Percentiles rank a stretch among this genome's conserved stretches.
Conservation (phyloP, 257 asterid genomes). For the Haberlea rhodopensis region DNA sequence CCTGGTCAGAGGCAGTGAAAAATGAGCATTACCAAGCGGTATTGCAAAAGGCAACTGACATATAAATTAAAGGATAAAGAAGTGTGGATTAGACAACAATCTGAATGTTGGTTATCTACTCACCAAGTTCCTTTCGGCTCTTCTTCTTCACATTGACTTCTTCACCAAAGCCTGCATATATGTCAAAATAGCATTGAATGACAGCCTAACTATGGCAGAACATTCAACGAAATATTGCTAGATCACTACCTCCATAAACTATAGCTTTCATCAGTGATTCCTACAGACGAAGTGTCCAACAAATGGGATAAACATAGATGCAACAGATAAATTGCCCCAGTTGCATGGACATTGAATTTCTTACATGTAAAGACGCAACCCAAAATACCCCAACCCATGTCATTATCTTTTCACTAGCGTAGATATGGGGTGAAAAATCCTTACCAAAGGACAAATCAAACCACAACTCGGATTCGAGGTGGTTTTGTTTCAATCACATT, state of each 20-base stretch:
- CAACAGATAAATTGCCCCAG: not conserved
- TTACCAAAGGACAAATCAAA: too few relatives aligned
- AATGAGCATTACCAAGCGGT: slow-evolving; percentile 7
- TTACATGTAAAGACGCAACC: not conserved
- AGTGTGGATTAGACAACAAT: not conserved
- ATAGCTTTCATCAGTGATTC: too few relatives aligned
- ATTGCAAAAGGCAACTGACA: not conserved
- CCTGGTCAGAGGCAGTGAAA: slow-evolving; percentile 29
- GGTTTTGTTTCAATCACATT: too few relatives aligned
- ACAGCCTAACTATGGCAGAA: too few relatives aligned
- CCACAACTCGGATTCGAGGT: too few relatives aligned
- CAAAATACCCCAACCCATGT: not conserved
- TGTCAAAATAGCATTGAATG: too few relatives aligned
- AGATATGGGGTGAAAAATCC: too few relatives aligned
- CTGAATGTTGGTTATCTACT: slow-evolving; percentile 12
- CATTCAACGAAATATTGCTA: too few relatives aligned
- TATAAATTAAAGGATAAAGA: not conserved
- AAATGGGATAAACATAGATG: not conserved
- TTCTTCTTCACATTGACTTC: slow-evolving; percentile 59
- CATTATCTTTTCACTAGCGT: too few relatives aligned
- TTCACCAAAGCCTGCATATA: too few relatives aligned
- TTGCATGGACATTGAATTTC: not conserved
- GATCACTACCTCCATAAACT: too few relatives aligned
- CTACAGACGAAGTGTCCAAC: too few relatives aligned
- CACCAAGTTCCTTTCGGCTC: slow-evolving; percentile 54